Base-by-base conservation (phyloP, 306 rosid species). In the Malus fusca region DNA sequence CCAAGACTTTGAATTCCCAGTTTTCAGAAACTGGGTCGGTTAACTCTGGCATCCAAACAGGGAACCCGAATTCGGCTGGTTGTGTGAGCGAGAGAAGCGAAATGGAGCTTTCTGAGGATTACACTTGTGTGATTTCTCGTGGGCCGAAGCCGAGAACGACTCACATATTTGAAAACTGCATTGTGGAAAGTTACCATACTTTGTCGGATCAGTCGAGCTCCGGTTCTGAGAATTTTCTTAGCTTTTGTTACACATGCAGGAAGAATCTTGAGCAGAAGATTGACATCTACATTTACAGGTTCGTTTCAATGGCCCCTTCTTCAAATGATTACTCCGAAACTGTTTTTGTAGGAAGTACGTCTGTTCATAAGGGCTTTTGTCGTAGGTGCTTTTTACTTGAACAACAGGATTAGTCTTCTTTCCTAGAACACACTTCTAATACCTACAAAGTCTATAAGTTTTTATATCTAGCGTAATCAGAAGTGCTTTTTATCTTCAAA, bases 281-380 rank as follows among this genome's bases (percentile, higher is more conserved):
- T 75, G 98, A 96, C 81, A 90, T 96, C 68, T 96, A 88, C 76
- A 92, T 96, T 73, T 96, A 92, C 87, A 85, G 97, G 92, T 90
- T 33, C 1, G 61, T 23, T 53, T 37, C 64, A 71, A 51, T 19
- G 44, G 23, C 53, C 59, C 30, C 5, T 3, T 30, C 5, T 28
- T 61, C 35, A 12, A 18, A 48, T 5, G 21, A 48, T 15, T 48
- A 48, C 8, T 15, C 17, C 6, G 55, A 48, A 15, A 48, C 55
- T 48, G 55, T 48, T 48, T 15, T 15, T 48, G 19, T 48, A 2
- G 55, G 21, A 15, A 48, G 21, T 48, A 48, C 8, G 1, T 48
- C 8, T 48, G 55, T 15, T 18, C 19, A 5, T 48, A 14, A 48
- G 19, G 6, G 3, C 55, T 48, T 48, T 48, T 48, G 21, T 48